phyloP scores from a whole-genome alignment of 352 stramenopile species.

The Phytophthora capsici region DNA sequence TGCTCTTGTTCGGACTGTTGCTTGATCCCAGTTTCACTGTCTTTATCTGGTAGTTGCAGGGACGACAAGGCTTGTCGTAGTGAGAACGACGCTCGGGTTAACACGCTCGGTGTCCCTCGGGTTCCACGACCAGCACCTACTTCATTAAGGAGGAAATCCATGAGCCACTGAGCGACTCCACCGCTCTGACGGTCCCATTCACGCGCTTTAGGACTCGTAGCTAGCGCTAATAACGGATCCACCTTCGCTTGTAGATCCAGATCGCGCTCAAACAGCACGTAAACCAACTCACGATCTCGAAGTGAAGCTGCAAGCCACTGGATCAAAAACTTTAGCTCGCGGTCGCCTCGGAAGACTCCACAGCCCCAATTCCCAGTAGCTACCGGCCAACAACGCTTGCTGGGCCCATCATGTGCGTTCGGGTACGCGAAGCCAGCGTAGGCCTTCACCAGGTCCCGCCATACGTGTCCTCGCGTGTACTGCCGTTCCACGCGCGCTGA shows the following conservation, averaged over 20 bases:
- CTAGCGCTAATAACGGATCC: conserved; percentile 30
- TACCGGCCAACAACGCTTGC: conserved; percentile 48
- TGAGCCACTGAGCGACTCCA: conserved; percentile 34
- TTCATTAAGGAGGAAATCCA: conserved; percentile 38
- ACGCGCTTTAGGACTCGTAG: conserved; percentile 15
- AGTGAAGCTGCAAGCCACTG: conserved; percentile 83
- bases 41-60: conserved; percentile 1
- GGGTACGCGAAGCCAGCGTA: conserved; percentile 66
- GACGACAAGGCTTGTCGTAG: conserved; percentile 21
- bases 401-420: conserved; percentile 7
- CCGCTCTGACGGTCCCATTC: conserved; percentile 34
- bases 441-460: conserved; percentile 75
- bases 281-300: conserved; percentile 51
- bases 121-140: not conserved
- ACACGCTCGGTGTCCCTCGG: conserved; percentile 15
- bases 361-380: conserved; percentile 87
- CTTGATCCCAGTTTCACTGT: not conserved
- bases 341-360: conserved; percentile 75
- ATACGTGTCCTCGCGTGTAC: conserved; percentile 54
- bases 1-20: conserved; percentile 7
- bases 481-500: conserved; percentile 44
- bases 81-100: conserved; percentile 26
- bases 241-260: conserved; percentile 54
- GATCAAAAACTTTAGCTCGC: conserved; percentile 83
- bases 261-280: conserved; percentile 64